Base-by-base conservation (phyloP, 257 asterid genomes). In the Perilla frutescens region DNA sequence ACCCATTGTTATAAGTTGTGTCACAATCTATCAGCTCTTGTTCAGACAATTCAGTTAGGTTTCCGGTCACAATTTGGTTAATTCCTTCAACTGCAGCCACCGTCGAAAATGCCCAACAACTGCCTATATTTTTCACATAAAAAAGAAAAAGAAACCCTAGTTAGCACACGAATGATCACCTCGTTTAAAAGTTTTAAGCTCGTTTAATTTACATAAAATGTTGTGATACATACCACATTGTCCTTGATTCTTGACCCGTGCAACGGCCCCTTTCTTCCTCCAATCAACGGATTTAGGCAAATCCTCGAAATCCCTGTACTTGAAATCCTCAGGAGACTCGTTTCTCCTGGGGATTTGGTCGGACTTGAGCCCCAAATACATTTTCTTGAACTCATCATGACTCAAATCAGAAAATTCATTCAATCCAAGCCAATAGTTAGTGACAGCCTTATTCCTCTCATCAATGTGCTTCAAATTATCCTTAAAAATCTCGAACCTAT, bases 21-120 rank as follows among this genome's bases (percentile, higher is more conserved):
- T 90, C 96, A 29, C 96, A 90, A 34, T 84, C 93, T 1, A 90
- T 79, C 53, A 90, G 83, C 77, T 87, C 86, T 75, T 90, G 96
- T 71, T 90, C 96, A 0, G 96, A 89, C 64, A 89, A 34, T 34
- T 86, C 81, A 0, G 89, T 84, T 29, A 89, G 68, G 31, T 84
- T 76, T 34, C 87, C 84, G 0, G 85, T 77, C 49, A 73, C 77
- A 0, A 86, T 84, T 70, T 84, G 80, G 80, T 84, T 80, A 40
- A 86, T 75, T 39, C 87, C 90, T 57, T 84, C 88, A 1, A 81
- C 86, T 4, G 87, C 88, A 15, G 88, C 88, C 39, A 86, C 90
- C 0, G 90, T 82, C 5, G 88, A 83, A 60, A 86, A 86, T 2
- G 88, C 89, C 89, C 89, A 82, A 10, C 91, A 87, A 53, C 87